Percentiles rank a stretch among this genome's conserved stretches.
Evolutionary conservation across 805 yeast species (phyloP).

Genomic region (Lachancea lanzarotensis): DNA sequence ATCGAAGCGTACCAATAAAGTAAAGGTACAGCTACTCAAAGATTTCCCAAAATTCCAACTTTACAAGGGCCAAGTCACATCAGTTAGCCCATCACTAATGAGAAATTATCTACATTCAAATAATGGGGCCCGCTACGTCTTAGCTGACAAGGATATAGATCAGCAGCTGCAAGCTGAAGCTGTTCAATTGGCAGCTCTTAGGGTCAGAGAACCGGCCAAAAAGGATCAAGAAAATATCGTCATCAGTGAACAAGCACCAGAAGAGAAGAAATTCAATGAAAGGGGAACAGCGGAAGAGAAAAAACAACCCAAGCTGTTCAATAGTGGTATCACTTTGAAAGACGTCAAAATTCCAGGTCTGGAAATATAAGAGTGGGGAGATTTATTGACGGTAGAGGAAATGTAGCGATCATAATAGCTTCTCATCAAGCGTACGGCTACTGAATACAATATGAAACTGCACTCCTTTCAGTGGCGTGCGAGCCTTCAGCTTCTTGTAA

Average conservation of each 20-base stretch:
- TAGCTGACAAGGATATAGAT: conserved; percentile 27
- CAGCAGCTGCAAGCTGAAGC: neutral
- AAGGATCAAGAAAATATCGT: neutral
- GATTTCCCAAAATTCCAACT: conserved; percentile 60
- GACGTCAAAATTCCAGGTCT: conserved; percentile 28
- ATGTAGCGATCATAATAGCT: too few relatives aligned
- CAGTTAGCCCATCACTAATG: conserved; percentile 77
- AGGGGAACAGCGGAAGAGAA: neutral
- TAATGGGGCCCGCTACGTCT: conserved; percentile 70
- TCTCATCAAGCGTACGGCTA: too few relatives aligned
- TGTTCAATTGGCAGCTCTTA: conserved; percentile 1
- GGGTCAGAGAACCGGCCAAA: neutral
- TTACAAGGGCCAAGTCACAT: conserved; percentile 58
- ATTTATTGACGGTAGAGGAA: too few relatives aligned
- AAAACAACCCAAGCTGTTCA: conserved; percentile 9
- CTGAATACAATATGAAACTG: too few relatives aligned
- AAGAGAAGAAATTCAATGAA: neutral
- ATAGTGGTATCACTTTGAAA: conserved; percentile 20
- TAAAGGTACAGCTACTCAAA: conserved; percentile 67
- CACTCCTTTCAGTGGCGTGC: neutral
- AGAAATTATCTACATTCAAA: conserved; percentile 64
- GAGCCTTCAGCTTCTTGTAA: neutral
- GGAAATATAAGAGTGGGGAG: conserved; percentile 9
- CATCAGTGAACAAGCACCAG: neutral
- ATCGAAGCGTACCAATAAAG: conserved; percentile 46